Base-by-base conservation (phyloP, 2,329 filamentous ascomycete genomes). In the Parafenestella ontariensis region DNA sequence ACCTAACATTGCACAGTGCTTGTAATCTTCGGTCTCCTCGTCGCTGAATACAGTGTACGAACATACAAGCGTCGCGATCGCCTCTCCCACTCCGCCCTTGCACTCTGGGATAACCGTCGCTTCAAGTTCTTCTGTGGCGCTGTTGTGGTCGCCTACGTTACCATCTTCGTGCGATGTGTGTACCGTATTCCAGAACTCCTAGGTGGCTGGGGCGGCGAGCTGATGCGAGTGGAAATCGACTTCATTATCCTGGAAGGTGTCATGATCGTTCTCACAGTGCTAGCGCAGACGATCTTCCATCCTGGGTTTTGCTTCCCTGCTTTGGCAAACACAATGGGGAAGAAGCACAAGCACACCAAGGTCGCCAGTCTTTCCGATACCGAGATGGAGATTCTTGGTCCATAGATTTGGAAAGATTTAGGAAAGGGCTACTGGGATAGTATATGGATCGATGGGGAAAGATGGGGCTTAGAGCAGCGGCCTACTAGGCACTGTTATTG, bases 241-340 rank as follows among this genome's bases (percentile, higher is more conserved):
- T 82, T 83, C 57, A 78, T 83, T 67, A 69, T 78, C 7, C 64
- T 84, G 4, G 82, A 84, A 54, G 81, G 81, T 3, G 74, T 76
- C 6, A 83, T 83, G 79, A 80, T 85, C 49, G 69, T 69, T 1
- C 65, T 82, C 29, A 77, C 81, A 0, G 71, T 74, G 15, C 49
- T 78, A 15, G 69, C 68, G 3, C 62, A 82, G 60, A 83, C 79
- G 1, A 58, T 71, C 0, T 75, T 81, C 28, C 81, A 84, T 59
- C 82, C 82, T 0, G 69, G 69, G 4, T 57, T 59, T 39, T 70
- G 59, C 46, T 70, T 71, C 49, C 66, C 68, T 13, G 58, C 60
- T 7, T 47, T 68, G 20, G 59, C 49, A 3, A 53, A 54, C 31
- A 59, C 56, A 17, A 42, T 55, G 18, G 58, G 53, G 20, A 52